Conservation (phyloP, 192 early-diverging fungal species). For the Podila epicladia region DNA sequence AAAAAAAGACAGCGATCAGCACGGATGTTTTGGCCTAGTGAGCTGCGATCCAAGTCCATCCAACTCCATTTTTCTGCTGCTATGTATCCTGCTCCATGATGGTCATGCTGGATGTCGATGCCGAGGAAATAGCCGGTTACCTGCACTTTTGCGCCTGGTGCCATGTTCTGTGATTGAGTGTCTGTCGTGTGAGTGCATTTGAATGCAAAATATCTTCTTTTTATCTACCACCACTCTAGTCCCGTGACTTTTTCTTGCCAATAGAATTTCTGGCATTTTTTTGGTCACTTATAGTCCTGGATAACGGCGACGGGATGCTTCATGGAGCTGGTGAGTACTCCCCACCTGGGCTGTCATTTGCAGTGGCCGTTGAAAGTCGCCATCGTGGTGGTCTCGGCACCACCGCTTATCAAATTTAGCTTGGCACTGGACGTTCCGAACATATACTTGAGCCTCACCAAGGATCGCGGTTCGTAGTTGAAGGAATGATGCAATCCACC, state of each 20-base stretch:
- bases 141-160: conserved; percentile 51
- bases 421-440: not conserved
- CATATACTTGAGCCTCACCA: not conserved
- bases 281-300: not conserved
- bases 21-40: no score
- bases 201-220: not conserved
- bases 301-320: not conserved
- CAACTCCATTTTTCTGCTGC: not conserved
- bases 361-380: not conserved
- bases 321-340: not conserved
- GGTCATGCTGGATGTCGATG: not conserved
- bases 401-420: not conserved
- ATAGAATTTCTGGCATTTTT: not conserved
- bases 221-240: not conserved
- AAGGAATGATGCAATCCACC: not conserved
- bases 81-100: not conserved
- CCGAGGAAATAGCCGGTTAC: not conserved
- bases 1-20: not conserved
- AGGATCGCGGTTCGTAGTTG: not conserved
- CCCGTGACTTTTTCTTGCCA: not conserved
- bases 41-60: not conserved
- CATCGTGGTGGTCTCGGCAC: not conserved
- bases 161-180: conserved; percentile 12
- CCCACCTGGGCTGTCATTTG: not conserved
- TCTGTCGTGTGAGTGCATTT: not conserved